These are phyloP conservation scores for Calonectria pauciramosa DNA, from an alignment of 2,329 filamentous ascomycete species.

Conservation along the genomic window DNA sequence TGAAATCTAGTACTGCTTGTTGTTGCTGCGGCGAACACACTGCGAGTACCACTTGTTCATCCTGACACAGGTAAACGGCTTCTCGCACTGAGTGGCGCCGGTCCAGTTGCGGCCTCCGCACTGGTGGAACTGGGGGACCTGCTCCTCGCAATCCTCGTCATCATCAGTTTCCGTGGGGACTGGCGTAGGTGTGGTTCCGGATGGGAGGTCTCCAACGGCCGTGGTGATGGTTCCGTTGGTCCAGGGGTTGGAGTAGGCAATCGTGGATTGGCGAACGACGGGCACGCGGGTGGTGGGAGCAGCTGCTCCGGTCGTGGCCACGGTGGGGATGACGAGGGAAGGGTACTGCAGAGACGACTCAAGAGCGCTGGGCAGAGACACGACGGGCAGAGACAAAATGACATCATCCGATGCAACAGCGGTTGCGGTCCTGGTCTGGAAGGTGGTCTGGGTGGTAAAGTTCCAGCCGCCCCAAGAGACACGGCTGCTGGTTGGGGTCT, in stretches of 20 bases:
- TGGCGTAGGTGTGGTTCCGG: constrained; percentile 30
- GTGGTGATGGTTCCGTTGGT: constrained; percentile 36
- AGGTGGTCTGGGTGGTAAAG: constrained; percentile 31
- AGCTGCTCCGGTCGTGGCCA: constrained; percentile 1
- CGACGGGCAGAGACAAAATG: constrained; percentile 16
- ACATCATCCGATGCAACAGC: constrained; percentile 9
- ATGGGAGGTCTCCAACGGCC: constrained; percentile 5
- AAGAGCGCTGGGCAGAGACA: constrained; percentile 24
- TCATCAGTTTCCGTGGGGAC: constrained; percentile 28
- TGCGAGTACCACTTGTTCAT: constrained; percentile 41
- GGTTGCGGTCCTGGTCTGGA: constrained; percentile 34
- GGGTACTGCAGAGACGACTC: constrained; percentile 29
- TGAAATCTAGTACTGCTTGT: neutral
- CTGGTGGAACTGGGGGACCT: constrained; percentile 37
- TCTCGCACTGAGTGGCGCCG: constrained; percentile 40
- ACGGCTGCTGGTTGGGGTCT: constrained; percentile 22
- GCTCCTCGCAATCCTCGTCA: neutral
- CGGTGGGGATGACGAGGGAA: constrained; percentile 29
- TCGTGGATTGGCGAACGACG: constrained; percentile 37
- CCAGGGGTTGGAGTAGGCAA: constrained; percentile 36
- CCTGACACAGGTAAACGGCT: constrained; percentile 32
- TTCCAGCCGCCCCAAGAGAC: constrained; percentile 29
- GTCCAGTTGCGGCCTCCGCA: constrained; percentile 38
- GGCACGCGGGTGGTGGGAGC: constrained; percentile 30
- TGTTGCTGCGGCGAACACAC: constrained; percentile 32